Percentiles rank a stretch among this genome's conserved stretches.
Conservation (phyloP, 2,329 filamentous ascomycete species). For the Lecanicillium sp. region DNA sequence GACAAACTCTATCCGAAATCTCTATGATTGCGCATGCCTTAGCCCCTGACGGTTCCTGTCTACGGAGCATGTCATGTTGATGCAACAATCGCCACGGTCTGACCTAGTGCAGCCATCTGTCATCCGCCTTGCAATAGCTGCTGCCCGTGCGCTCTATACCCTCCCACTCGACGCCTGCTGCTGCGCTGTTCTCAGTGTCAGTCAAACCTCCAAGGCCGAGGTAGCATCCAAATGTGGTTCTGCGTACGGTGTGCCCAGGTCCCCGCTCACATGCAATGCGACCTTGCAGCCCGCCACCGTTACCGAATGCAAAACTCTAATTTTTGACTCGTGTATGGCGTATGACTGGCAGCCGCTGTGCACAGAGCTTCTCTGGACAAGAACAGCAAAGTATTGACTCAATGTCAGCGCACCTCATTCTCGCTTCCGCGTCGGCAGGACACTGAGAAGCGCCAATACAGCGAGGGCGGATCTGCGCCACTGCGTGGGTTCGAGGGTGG, state of each 20-base stretch:
- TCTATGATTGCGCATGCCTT: not conserved
- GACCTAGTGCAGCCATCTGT: not conserved
- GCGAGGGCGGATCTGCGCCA: too few relatives aligned
- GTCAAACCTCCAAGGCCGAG: not conserved
- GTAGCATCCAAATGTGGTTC: not conserved
- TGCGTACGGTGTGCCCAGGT: not conserved
- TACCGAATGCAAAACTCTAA: constrained; percentile 6
- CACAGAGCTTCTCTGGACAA: not conserved
- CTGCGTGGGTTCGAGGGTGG: too few relatives aligned
- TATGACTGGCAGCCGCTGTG: constrained; percentile 2
- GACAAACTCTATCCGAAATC: constrained; percentile 2
- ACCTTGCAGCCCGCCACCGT: constrained; percentile 5
- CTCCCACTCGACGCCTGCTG: not conserved
- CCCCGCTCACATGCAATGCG: constrained; percentile 8
- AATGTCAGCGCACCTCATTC: too few relatives aligned
- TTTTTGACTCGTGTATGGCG: constrained; percentile 1
- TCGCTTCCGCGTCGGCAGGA: too few relatives aligned
- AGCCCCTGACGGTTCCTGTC: too few relatives aligned
- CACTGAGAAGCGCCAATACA: too few relatives aligned
- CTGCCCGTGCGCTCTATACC: not conserved
- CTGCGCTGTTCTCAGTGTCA: not conserved
- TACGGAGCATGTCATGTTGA: not conserved
- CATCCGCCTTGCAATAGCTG: not conserved
- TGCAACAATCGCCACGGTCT: not conserved
- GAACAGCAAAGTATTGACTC: too few relatives aligned